Percentiles rank a stretch among this genome's conserved stretches.
These are phyloP conservation scores for Cystobasidium tubakii DNA, from an alignment of 768 basidiomycete genomes.

Conservation along the genomic window DNA sequence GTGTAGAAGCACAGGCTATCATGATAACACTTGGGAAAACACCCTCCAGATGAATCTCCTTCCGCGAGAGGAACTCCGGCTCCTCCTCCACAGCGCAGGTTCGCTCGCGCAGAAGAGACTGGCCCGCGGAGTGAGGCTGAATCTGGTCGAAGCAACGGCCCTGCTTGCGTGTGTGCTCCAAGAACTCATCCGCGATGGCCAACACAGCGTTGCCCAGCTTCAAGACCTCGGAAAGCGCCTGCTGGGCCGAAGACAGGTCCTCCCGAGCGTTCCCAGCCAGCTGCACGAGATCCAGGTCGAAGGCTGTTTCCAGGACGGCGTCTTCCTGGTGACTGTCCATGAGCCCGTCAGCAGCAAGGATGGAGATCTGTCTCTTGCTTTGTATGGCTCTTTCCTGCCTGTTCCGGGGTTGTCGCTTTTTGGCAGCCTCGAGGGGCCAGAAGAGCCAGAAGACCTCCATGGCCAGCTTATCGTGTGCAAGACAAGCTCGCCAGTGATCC, in stretches of 20 bases:
- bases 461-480: slow-evolving; percentile 69
- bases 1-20: no score
- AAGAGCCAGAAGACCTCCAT: slow-evolving; percentile 53
- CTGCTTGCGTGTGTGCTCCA: slow-evolving; percentile 88
- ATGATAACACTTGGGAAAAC: no score
- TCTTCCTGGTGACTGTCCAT: slow-evolving; percentile 93
- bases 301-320: slow-evolving; percentile 47
- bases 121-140: slow-evolving; percentile 82
- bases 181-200: slow-evolving; percentile 87
- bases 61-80: slow-evolving; percentile 69
- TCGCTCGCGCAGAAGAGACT: slow-evolving; percentile 88
- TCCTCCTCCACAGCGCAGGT: slow-evolving; percentile 73
- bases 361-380: slow-evolving; percentile 70
- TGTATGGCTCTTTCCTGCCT: slow-evolving; percentile 93
- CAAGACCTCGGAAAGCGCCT: slow-evolving; percentile 63
- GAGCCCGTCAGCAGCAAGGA: slow-evolving; percentile 81
- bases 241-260: slow-evolving; percentile 80
- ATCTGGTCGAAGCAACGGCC: slow-evolving; percentile 78
- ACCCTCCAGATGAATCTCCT: slow-evolving; percentile 62
- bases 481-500: slow-evolving; percentile 55
- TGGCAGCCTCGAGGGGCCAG: slow-evolving; percentile 50
- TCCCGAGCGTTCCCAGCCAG: slow-evolving; percentile 67
- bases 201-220: slow-evolving; percentile 74
- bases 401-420: slow-evolving; percentile 64
- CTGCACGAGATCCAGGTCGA: slow-evolving; percentile 71